Conservation (phyloP, 169 alveolate species). For the Fabrea salina region DNA sequence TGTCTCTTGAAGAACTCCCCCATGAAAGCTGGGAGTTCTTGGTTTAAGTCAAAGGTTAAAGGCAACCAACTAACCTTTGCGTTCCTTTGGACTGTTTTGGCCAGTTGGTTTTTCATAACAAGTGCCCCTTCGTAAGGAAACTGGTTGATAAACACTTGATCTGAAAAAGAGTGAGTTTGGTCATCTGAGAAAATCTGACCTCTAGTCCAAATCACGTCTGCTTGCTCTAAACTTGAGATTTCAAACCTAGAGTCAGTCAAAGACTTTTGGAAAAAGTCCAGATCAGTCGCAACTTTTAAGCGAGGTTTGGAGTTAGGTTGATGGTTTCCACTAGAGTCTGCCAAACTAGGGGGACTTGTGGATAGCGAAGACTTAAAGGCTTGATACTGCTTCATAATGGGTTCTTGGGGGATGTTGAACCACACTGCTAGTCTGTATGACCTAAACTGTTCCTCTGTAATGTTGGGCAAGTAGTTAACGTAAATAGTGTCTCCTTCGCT, state of each 20-base stretch:
- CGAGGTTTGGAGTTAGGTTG: constrained; percentile 22
- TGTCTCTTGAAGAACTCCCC: constrained; percentile 72
- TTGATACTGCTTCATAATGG: constrained; percentile 20
- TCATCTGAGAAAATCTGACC: constrained; percentile 35
- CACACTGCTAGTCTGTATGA: constrained; percentile 73
- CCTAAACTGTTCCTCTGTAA: constrained; percentile 67
- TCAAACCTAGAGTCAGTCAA: constrained; percentile 47
- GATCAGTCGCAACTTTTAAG: constrained; percentile 54
- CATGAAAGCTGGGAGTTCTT: constrained; percentile 72
- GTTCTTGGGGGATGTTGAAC: constrained; percentile 72
- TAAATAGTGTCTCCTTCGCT: constrained; percentile 47
- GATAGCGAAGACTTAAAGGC: neutral
- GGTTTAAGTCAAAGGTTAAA: constrained; percentile 66
- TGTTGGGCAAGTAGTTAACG: constrained; percentile 71
- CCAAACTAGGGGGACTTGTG: neutral
- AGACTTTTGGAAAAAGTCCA: constrained; percentile 52
- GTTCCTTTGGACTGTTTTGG: constrained; percentile 50
- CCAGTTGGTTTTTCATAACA: constrained; percentile 66
- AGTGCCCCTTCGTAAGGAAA: constrained; percentile 70
- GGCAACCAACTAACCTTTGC: constrained; percentile 54
- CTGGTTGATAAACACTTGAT: constrained; percentile 55
- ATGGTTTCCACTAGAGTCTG: neutral
- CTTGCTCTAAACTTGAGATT: constrained; percentile 46
- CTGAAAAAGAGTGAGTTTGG: constrained; percentile 14
- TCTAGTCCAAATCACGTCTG: constrained; percentile 56